Conservation (phyloP, 2,329 filamentous ascomycete species). For the Phaeoacremonium minimum region DNA sequence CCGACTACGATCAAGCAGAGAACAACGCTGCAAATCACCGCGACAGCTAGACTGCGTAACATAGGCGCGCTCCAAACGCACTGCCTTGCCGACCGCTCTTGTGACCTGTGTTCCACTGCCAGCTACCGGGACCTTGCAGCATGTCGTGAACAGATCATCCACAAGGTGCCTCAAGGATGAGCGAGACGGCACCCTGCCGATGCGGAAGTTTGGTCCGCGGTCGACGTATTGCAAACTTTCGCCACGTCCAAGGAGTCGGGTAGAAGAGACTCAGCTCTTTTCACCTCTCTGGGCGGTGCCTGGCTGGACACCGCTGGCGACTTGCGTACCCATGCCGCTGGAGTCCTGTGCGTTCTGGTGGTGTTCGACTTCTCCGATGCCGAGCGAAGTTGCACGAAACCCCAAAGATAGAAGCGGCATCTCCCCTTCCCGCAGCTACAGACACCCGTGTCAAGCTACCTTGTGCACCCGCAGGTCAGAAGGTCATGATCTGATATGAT, state of each 20-base stretch:
- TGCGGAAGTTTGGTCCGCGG: too few relatives aligned
- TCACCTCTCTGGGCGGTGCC: too few relatives aligned
- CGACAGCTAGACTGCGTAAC: not conserved
- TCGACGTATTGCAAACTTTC: not conserved
- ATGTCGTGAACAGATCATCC: too few relatives aligned
- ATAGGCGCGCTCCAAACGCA: not conserved
- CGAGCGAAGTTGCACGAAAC: not conserved
- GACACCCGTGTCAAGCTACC: not conserved
- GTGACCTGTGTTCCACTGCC: too few relatives aligned
- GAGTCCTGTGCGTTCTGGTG: too few relatives aligned
- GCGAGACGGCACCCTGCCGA: not conserved
- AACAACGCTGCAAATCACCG: not conserved
- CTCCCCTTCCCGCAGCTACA: not conserved
- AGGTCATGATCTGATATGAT: too few relatives aligned
- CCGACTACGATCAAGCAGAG: not conserved
- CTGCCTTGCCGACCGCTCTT: not conserved
- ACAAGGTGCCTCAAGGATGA: too few relatives aligned
- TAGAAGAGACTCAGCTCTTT: too few relatives aligned
- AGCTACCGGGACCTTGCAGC: not conserved
- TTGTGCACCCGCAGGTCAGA: too few relatives aligned
- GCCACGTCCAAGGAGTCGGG: constrained; percentile 4
- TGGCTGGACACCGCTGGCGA: too few relatives aligned
- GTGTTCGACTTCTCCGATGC: too few relatives aligned
- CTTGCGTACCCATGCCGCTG: too few relatives aligned
- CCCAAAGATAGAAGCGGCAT: not conserved